Base-by-base conservation (phyloP, 2,329 filamentous ascomycete genomes). In the Drechslera avenae region DNA sequence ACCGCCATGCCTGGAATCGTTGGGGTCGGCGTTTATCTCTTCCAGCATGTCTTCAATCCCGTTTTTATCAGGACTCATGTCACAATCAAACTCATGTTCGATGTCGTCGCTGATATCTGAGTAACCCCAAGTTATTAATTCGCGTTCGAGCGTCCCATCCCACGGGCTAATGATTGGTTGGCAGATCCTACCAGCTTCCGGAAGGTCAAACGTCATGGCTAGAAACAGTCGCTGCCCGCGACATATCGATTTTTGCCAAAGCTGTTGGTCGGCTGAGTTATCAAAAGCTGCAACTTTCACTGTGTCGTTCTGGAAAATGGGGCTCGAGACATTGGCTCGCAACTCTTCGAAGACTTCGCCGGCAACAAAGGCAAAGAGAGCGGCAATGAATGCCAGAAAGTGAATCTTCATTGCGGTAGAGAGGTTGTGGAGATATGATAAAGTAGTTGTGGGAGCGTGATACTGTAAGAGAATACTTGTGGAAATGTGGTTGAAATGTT, bases 61-160 rank as follows among this genome's bases (percentile, higher is more conserved):
- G 17, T 23, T 7, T 3, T 8, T 6, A 5, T 6, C n/a, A n/a
- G n/a, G n/a, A n/a, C n/a, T n/a, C n/a, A n/a, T n/a, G n/a, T n/a
- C n/a, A n/a, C n/a, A n/a, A n/a, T n/a, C n/a, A n/a, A n/a, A n/a
- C n/a, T n/a, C n/a, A n/a, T n/a, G n/a, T n/a, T n/a, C n/a, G n/a
- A n/a, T n/a, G 2, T 23, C 34, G 12, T 2, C 28, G 13, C 16
- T 13, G 2, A 8, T 14, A 4, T 51, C 48, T 7, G 19, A 19
- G 4, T 41, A 51, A 9, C 48, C 48, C 42, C 42, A 51, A 2
- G 9, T 33, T 2, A 5, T 8, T 6, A 47, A 13, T 12, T 43
- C 32, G 5, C n/a, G 23, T 3, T 31, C 7, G 12, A 48, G 17
- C 6, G 23, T 36, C 10, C 32, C 46, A 4, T 48, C 37, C 30